Evolutionary conservation across 1,284 basidiomycete genomes (phyloP).

Genomic region (Malassezia cuniculi): DNA sequence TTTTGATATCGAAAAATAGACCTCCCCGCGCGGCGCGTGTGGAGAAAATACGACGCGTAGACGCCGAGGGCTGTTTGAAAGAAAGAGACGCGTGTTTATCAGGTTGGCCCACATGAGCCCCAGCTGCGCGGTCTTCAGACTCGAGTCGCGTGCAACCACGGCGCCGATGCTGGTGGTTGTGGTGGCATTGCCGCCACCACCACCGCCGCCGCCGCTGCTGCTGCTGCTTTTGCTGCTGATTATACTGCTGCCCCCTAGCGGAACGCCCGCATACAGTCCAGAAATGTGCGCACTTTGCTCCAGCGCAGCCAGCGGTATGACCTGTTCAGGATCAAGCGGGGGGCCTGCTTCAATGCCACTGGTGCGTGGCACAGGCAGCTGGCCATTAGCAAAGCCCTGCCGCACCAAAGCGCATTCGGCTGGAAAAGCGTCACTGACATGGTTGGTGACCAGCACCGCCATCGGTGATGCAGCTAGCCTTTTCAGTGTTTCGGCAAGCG

Average conservation of each 20-base stretch:
- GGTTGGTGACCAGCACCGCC: conserved; percentile 26
- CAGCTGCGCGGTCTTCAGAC: conserved; percentile 21
- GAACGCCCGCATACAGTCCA: too few species aligned
- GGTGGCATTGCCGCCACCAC: too few species aligned
- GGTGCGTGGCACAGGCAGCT: too few species aligned
- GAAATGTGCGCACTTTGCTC: too few species aligned
- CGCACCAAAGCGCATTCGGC: not conserved
- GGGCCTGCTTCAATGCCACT: too few species aligned
- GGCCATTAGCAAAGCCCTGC: conserved; percentile 18
- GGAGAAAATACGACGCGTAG: conserved; percentile 9
- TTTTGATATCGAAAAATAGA: conserved; percentile 1
- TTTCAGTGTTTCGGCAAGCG: conserved; percentile 20
- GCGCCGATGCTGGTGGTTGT: conserved; percentile 1
- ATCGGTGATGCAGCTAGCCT: conserved; percentile 8
- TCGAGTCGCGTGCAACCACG: not conserved
- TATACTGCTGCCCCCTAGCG: too few species aligned
- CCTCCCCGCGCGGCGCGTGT: not conserved
- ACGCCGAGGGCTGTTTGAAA: conserved; percentile 12
- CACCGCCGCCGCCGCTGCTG: too few species aligned
- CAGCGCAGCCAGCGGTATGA: conserved; percentile 8
- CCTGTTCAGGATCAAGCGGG: conserved; percentile 13
- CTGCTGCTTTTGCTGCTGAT: too few species aligned
- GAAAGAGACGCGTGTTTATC: conserved; percentile 21
- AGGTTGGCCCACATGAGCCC: conserved; percentile 30
- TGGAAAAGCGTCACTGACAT: conserved; percentile 23